Conservation (phyloP, 108 stramenopile genomes). For the Cyclotella atomus region DNA sequence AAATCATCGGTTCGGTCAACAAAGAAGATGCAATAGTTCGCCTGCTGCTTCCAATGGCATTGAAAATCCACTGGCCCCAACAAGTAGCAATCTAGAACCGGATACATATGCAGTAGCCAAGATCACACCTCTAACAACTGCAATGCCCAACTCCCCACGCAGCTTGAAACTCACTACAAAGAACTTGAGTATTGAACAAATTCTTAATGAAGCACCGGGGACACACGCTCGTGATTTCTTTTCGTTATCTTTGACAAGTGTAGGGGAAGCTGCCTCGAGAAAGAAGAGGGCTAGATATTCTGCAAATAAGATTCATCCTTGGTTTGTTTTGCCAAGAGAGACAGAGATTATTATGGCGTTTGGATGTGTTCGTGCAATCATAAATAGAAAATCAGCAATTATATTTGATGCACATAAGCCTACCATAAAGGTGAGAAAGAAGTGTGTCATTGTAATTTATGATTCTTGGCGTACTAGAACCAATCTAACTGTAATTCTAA, state of each 20-base stretch:
- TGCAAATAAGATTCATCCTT: constrained; percentile 50
- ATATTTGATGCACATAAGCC: constrained; percentile 82
- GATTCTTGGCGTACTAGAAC: not conserved
- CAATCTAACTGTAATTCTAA: not conserved
- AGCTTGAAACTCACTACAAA: constrained; percentile 19
- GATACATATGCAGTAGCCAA: constrained; percentile 43
- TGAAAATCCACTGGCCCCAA: not conserved
- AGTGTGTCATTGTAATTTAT: not conserved
- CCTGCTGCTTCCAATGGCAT: too few species aligned
- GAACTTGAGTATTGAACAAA: constrained; percentile 47
- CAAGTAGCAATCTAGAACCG: not conserved
- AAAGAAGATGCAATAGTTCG: too few species aligned
- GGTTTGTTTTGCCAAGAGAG: constrained; percentile 77
- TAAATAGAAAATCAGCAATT: constrained; percentile 54
- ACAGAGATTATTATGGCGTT: constrained; percentile 65
- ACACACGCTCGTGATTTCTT: constrained; percentile 85
- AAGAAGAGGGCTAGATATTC: constrained; percentile 32
- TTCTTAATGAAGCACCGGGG: constrained; percentile 56
- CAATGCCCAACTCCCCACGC: constrained; percentile 14
- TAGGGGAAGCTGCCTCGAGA: constrained; percentile 43
- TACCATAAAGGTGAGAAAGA: constrained; percentile 52
- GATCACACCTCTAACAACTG: constrained; percentile 12
- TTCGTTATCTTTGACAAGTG: constrained; percentile 62
- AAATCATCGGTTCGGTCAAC: too few species aligned
- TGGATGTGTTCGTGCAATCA: constrained; percentile 81